These are phyloP conservation scores for Entelexis paramagnoliae DNA, from an alignment of 1,139 yeast species.

Conservation along the genomic window DNA sequence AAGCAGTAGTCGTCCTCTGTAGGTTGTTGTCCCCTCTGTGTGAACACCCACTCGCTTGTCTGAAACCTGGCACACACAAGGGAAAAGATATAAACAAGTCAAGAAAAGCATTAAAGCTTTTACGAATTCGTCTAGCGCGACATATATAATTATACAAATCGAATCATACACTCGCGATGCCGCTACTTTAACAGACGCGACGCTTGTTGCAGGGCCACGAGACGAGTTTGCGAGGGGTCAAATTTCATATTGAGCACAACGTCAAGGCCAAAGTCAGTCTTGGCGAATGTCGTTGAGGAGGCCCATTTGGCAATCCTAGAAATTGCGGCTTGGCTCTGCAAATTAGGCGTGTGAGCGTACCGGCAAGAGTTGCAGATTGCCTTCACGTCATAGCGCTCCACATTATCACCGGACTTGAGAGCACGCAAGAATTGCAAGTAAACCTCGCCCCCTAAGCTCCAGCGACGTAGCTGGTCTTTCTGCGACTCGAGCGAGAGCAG, in stretches of 20 bases:
- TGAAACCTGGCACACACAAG: too few relatives aligned
- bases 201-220: conserved; percentile 25
- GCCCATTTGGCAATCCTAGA: conserved; percentile 22
- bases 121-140: too few relatives aligned
- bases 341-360: conserved; percentile 14
- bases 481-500: conserved; percentile 36
- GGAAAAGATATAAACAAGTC: too few relatives aligned
- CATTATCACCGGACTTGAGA: neutral
- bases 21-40: too few relatives aligned
- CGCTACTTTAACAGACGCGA: conserved; percentile 10
- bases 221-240: conserved; percentile 25
- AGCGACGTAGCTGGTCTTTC: conserved; percentile 26
- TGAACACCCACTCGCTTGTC: too few relatives aligned
- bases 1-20: too few relatives aligned
- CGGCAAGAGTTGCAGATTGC: conserved; percentile 19
- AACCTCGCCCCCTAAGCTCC: conserved; percentile 43
- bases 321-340: conserved; percentile 19
- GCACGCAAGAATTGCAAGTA: conserved; percentile 30
- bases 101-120: too few relatives aligned
- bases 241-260: conserved; percentile 27
- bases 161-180: neutral
- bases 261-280: neutral
- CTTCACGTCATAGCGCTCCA: neutral
- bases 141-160: too few relatives aligned
- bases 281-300: conserved; percentile 13